A percentile compares a stretch with the other conserved stretches of the same genome.
phyloP scores from a whole-genome alignment of 768 basidiomycete genomes.

The Pisolithus orientalis region DNA sequence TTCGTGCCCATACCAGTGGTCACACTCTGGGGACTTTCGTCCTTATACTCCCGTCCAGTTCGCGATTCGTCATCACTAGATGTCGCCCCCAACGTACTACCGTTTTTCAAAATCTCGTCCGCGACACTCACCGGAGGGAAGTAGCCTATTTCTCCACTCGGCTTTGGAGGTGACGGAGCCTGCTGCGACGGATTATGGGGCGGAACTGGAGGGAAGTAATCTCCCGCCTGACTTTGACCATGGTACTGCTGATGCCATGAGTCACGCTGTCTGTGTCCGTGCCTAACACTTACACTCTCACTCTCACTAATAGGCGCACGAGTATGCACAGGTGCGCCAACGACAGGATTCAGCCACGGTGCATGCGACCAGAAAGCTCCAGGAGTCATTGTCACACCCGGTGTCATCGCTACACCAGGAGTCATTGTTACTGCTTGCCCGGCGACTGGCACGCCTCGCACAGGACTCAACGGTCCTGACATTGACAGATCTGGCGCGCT shows the following conservation, averaged over 20 bases:
- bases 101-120: slow-evolving; percentile 32
- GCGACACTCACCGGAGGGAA: slow-evolving; percentile 16
- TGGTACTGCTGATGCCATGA: slow-evolving; percentile 5
- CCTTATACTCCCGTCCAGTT: neutral
- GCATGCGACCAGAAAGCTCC: slow-evolving; percentile 65
- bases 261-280: slow-evolving; percentile 10
- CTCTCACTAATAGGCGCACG: neutral
- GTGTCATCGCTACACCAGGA: slow-evolving; percentile 52
- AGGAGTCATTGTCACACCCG: slow-evolving; percentile 66
- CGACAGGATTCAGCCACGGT: slow-evolving; percentile 52
- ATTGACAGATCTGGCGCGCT: slow-evolving; percentile 9
- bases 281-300: neutral
- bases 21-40: slow-evolving; percentile 3
- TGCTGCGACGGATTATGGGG: slow-evolving; percentile 1
- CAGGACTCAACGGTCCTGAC: slow-evolving; percentile 10
- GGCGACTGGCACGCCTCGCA: neutral
- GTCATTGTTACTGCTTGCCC: slow-evolving; percentile 25
- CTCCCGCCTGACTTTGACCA: slow-evolving; percentile 9
- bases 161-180: slow-evolving; percentile 11
- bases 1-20: slow-evolving; percentile 5
- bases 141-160: slow-evolving; percentile 23
- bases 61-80: neutral
- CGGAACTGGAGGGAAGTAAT: slow-evolving; percentile 40
- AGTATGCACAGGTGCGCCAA: slow-evolving; percentile 50
- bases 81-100: slow-evolving; percentile 1